Percentiles rank a stretch among this genome's conserved stretches.
phyloP scores from a whole-genome alignment of 2,329 filamentous ascomycete genomes.

The Hypoxylon sp. region DNA sequence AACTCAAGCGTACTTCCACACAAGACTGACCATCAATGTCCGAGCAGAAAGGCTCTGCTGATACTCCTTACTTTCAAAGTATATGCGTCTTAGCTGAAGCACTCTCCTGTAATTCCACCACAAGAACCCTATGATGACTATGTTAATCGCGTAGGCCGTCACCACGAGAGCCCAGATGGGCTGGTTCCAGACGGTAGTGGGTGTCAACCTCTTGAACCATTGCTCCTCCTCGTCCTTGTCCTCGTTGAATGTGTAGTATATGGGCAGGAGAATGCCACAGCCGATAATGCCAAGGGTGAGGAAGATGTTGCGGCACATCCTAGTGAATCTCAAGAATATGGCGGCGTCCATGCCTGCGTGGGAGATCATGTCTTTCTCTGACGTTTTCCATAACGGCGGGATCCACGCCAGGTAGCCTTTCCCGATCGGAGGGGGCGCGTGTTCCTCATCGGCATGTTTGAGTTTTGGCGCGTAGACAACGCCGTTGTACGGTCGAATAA shows the following conservation, averaged over 20 bases:
- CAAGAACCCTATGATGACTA: conserved; percentile 79
- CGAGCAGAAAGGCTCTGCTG: conserved; percentile 84
- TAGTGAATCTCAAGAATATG: conserved; percentile 85
- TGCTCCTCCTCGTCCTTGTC: conserved; percentile 44
- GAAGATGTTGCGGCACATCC: conserved; percentile 95
- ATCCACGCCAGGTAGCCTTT: conserved; percentile 92
- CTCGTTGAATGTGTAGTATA: conserved; percentile 69
- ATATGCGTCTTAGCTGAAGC: conserved; percentile 72
- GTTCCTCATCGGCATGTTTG: conserved; percentile 89
- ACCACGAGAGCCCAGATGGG: conserved; percentile 68
- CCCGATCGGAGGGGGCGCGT: conserved; percentile 84
- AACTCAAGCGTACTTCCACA: background rate
- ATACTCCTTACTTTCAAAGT: conserved; percentile 88
- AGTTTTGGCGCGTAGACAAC: conserved; percentile 94
- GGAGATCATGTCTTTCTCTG: conserved; percentile 79
- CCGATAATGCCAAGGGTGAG: conserved; percentile 74
- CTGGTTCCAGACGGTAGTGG: conserved; percentile 59
- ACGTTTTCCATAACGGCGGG: conserved; percentile 76
- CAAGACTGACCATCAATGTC: conserved; percentile 65
- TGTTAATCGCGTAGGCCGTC: conserved; percentile 71
- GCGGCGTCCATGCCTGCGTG: conserved; percentile 90
- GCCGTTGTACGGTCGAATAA: conserved; percentile 89
- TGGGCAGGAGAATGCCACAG: conserved; percentile 79
- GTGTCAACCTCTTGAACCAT: conserved; percentile 68
- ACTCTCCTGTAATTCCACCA: conserved; percentile 91